Evolutionary conservation across 2,329 filamentous ascomycete species (phyloP), one percentile per base, ranked within the genome.

Genomic region (Trichocomaceae sp.): DNA sequence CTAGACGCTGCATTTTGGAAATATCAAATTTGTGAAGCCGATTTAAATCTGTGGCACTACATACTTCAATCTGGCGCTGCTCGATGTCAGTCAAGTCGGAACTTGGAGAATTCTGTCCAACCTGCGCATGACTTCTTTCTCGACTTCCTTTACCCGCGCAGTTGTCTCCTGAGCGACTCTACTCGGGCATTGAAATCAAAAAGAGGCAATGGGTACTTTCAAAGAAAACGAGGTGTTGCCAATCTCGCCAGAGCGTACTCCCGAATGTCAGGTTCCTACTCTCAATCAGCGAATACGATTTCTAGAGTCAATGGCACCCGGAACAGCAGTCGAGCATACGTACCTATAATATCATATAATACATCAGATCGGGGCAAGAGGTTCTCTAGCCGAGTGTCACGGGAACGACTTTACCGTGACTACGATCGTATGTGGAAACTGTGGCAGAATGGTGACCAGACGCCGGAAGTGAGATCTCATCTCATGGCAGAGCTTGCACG

Each of bases 371-470:
- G n/a, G 8, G 31, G 47, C 49, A 35, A 39, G n/a, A 31, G 5
- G 19, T 26, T 35, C 52, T 22, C 46, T 15, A 52, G 22, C 26
- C 29, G 15, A 9, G 13, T 48, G 19, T 46, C 50, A 23, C 44
- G 33, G 9, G 46, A 51, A 20, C 52, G 58, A 17, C 13, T 45
- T 5, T 47, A 51, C 4, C 45, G 39, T 15, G 59, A 68, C 22
- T 68, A 66, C 50, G 72, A 75, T 52, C 66, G 70, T 60, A 72
- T 68, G 12, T 79, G 76, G 76, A 62, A 67, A 26, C 65, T 73
- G 46, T 78, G 72, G 60, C 53, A 61, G 23, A 59, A 60, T 17
- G 65, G 65, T 39, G 66, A 66, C 15, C 56, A 61, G n/a, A 69
- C 67, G 6, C 31, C 56, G 10, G 58, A 65, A 17, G 49, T 64